A percentile compares a stretch with the other conserved stretches of the same genome.
Evolutionary conservation across 805 yeast species (phyloP).

Genomic region (Candida easanensis): DNA sequence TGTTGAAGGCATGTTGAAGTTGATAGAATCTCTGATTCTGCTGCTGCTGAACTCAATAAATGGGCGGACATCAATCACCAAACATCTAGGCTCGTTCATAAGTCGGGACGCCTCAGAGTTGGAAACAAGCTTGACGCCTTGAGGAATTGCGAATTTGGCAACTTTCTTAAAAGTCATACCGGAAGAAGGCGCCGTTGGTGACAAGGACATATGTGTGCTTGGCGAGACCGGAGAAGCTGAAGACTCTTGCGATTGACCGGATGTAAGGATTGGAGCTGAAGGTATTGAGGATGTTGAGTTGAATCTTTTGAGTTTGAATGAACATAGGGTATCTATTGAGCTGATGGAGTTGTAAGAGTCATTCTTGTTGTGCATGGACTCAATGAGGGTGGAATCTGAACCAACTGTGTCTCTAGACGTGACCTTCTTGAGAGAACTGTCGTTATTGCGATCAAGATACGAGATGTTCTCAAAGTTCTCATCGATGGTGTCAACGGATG

Average conservation of each 20-base stretch:
- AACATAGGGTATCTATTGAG: slow-evolving; percentile 20
- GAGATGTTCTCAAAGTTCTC: slow-evolving; percentile 6
- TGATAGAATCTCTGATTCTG: slow-evolving; percentile 61
- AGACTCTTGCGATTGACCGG: neutral
- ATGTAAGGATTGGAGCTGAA: slow-evolving; percentile 9
- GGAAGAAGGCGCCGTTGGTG: slow-evolving; percentile 7
- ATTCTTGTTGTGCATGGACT: slow-evolving; percentile 18
- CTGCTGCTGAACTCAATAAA: slow-evolving; percentile 65
- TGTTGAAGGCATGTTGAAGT: slow-evolving; percentile 88
- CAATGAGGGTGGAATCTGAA: slow-evolving; percentile 13
- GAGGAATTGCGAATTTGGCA: slow-evolving; percentile 18
- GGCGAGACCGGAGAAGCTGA: slow-evolving; percentile 9
- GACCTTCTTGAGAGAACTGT: slow-evolving; percentile 4
- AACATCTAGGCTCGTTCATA: slow-evolving; percentile 21
- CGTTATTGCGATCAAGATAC: slow-evolving; percentile 4
- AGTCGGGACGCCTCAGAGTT: slow-evolving; percentile 10
- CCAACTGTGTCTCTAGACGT: slow-evolving; percentile 14
- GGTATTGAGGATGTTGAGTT: slow-evolving; percentile 22
- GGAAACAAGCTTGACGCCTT: slow-evolving; percentile 8
- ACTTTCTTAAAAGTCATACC: slow-evolving; percentile 12
- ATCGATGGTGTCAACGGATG: slow-evolving; percentile 11
- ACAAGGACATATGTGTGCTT: neutral
- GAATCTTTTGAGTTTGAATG: slow-evolving; percentile 18
- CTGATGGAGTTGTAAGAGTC: slow-evolving; percentile 19
- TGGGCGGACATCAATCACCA: slow-evolving; percentile 79